Evolutionary conservation across 495 filamentous ascomycete genomes (phyloP).

Genomic region (Trypethelium eluteriae): DNA sequence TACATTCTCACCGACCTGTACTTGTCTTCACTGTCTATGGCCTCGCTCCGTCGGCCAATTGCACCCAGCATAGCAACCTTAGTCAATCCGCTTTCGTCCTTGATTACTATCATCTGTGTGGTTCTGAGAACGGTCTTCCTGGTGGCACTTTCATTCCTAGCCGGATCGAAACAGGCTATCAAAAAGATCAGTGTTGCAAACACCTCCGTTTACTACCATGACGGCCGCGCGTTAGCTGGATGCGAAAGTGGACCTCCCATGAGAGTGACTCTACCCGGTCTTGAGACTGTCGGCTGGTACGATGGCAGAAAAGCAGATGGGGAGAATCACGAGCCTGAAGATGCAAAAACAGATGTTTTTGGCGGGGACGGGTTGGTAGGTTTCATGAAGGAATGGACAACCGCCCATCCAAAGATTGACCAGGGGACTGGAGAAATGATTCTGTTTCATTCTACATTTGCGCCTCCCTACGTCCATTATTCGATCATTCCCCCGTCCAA

Average conservation of each 20-base stretch:
- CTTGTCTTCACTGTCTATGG: conserved; percentile 41
- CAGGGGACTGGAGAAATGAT: conserved; percentile 52
- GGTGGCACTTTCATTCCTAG: conserved; percentile 46
- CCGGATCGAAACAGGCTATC: conserved; percentile 46
- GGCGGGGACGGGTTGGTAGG: conserved; percentile 47
- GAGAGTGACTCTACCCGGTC: conserved; percentile 48
- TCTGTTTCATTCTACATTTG: conserved; percentile 53
- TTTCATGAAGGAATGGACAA: conserved; percentile 61
- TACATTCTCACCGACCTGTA: conserved; percentile 58
- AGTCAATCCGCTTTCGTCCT: conserved; percentile 41
- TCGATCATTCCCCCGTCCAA: conserved; percentile 45
- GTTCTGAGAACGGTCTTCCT: conserved; percentile 48
- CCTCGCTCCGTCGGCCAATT: conserved; percentile 43
- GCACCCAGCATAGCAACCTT: conserved; percentile 55
- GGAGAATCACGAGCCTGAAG: conserved; percentile 29
- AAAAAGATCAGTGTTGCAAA: conserved; percentile 60
- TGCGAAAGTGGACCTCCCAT: conserved; percentile 63
- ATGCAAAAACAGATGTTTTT: conserved; percentile 19
- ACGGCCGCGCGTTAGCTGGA: conserved; percentile 56
- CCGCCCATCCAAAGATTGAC: conserved; percentile 59
- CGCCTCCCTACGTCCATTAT: conserved; percentile 57
- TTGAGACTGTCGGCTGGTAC: conserved; percentile 62
- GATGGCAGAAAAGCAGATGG: conserved; percentile 48
- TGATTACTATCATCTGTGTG: conserved; percentile 39
- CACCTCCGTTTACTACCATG: conserved; percentile 55